Conservation (phyloP, 1,284 basidiomycete species). For the Marasmius fiardii region DNA sequence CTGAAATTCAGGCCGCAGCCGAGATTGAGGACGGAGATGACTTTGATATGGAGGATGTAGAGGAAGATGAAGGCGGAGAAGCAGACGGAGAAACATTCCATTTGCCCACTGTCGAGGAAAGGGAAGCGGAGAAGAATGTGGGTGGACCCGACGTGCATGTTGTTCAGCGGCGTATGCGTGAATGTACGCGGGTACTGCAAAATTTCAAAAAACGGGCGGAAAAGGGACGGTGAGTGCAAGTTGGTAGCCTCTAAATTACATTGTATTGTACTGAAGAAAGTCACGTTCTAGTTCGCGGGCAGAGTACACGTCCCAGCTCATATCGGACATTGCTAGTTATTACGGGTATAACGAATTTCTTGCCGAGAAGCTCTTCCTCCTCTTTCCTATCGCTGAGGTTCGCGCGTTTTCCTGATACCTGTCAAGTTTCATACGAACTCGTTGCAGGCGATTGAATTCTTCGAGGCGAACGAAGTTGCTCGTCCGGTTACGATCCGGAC, state of each 20-base stretch:
- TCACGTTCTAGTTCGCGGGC: constrained; percentile 62
- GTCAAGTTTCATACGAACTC: constrained; percentile 6
- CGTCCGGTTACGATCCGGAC: constrained; percentile 98
- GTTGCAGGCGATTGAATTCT: constrained; percentile 92
- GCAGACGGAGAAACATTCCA: constrained; percentile 60
- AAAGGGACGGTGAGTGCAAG: constrained; percentile 61
- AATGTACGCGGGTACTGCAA: constrained; percentile 79
- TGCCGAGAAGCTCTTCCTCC: constrained; percentile 89
- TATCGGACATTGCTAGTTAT: constrained; percentile 89
- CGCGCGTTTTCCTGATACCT: neutral
- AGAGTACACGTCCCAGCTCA: constrained; percentile 88
- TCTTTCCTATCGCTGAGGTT: constrained; percentile 93
- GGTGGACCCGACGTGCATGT: constrained; percentile 79
- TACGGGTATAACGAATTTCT: constrained; percentile 99
- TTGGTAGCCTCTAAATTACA: neutral
- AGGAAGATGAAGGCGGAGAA: constrained; percentile 59
- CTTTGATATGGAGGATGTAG: constrained; percentile 42
- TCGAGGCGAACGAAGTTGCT: constrained; percentile 96
- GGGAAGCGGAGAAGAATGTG: constrained; percentile 71
- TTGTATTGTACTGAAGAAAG: constrained; percentile 15
- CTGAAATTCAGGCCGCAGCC: constrained; percentile 63
- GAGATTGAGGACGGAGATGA: constrained; percentile 34
- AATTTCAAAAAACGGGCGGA: constrained; percentile 72
- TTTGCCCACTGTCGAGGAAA: constrained; percentile 80
- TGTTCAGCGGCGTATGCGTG: constrained; percentile 87